Evolutionary conservation across 805 yeast species (phyloP).

Genomic region (Kuraishia piskuri): DNA sequence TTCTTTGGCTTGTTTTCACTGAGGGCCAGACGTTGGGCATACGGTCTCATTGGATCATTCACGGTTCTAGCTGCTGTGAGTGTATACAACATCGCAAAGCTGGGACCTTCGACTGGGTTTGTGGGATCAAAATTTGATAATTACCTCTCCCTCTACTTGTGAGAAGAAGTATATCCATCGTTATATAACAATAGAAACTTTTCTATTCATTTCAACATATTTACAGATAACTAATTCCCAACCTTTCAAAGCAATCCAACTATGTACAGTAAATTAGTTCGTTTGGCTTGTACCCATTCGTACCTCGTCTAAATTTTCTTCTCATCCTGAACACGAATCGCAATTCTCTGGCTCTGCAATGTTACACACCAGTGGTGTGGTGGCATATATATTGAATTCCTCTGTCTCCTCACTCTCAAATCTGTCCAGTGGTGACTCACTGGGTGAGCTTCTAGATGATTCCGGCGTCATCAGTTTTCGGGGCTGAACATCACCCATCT

Average conservation of each 20-base stretch:
- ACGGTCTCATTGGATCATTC: conserved; percentile 27
- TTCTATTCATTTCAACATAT: neutral
- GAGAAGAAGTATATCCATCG: neutral
- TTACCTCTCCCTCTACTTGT: conserved; percentile 6
- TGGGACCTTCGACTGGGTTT: conserved; percentile 15
- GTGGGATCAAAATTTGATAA: conserved; percentile 13
- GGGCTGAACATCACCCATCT: neutral
- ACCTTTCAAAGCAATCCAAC: neutral
- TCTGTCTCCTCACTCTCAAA: neutral
- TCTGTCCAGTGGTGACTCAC: neutral
- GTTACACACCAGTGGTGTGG: conserved; percentile 12
- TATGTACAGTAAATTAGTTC: neutral
- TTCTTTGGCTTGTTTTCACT: conserved; percentile 32
- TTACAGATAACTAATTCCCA: neutral
- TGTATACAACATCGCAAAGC: conserved; percentile 16
- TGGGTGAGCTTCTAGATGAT: neutral
- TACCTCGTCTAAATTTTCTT: neutral
- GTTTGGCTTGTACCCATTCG: neutral
- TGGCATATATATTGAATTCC: conserved; percentile 5
- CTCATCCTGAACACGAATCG: conserved; percentile 29
- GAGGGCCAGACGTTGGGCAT: conserved; percentile 35
- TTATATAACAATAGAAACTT: neutral
- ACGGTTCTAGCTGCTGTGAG: conserved; percentile 29
- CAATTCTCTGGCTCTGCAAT: conserved; percentile 18
- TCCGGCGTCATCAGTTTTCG: neutral